These are phyloP conservation scores for Tetrastigma voinierianum DNA, from an alignment of 164 flowering plant species.

Conservation along the genomic window DNA sequence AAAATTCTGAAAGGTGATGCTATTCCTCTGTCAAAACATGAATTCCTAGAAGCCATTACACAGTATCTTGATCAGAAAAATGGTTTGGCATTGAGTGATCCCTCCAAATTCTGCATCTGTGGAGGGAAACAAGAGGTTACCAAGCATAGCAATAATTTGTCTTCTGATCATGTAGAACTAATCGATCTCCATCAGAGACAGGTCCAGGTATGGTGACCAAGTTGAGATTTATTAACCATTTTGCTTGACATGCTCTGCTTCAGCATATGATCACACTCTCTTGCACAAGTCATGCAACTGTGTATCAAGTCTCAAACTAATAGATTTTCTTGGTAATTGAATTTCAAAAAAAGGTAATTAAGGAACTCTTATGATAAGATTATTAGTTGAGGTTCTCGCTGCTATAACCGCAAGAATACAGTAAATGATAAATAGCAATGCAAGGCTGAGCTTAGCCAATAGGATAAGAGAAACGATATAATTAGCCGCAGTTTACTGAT, in stretches of 20 bases:
- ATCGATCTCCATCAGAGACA: conserved; percentile 50
- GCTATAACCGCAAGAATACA: no score
- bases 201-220: conserved; percentile 50
- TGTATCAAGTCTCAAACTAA: no score
- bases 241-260: neutral
- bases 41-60: conserved; percentile 56
- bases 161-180: conserved; percentile 25
- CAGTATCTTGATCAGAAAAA: conserved; percentile 47
- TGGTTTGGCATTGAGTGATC: conserved; percentile 37
- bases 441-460: no score
- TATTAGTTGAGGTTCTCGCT: no score
- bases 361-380: no score
- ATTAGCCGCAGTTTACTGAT: no score
- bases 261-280: neutral
- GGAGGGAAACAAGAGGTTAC: conserved; percentile 39
- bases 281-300: neutral
- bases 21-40: conserved; percentile 39
- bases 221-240: neutral
- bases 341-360: no score
- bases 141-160: conserved; percentile 6
- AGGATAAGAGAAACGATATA: no score
- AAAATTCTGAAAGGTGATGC: conserved; percentile 42
- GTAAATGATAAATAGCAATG: no score
- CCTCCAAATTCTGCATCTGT: conserved; percentile 54
- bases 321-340: no score